Evolutionary conservation across 1,139 yeast genomes (phyloP), one percentile per base, ranked within the genome.

Genomic region (Geotrichum carabidarum): DNA sequence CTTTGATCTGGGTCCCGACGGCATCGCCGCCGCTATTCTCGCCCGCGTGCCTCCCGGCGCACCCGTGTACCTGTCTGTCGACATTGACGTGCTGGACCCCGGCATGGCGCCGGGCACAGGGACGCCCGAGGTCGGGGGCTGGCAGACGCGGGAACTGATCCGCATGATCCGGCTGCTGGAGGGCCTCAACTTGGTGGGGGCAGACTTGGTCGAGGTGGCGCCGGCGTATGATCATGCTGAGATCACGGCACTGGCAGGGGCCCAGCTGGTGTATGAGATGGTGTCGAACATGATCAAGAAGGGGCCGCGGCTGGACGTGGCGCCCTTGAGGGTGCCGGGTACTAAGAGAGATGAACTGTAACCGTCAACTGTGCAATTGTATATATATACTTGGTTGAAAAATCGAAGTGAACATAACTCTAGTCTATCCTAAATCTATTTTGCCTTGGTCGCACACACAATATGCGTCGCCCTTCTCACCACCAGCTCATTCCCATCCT

Each of bases 21-120:
- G 70, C 14, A 90, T 90, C 9, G 75, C 79, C 2, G 76, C 80
- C 37, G 74, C 74, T 44, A 83, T 84, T 17, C 74, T 80, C 15
- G 65, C 74, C 17, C 74, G 74, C 51, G 80, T 84, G 44, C 71
- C 79, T 58, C 67, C 71, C 1, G 79, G 81, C 56, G 74, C 78
- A 9, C 89, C 93, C 8, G 84, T 86, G 0, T 86, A 84, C 63
- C 72, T 86, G 43, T 81, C 87, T 11, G 84, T 86, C 36, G 94
- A 86, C 67, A 82, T 86, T 47, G 94, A 86, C 67, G 88, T 84
- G n/a, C 73, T 86, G 60, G 94, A 86, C 66, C 93, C 93, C 1
- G 88, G 85, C 1, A 78, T 82, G 62, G 88, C 90, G 2, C 85
- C 89, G 54, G 94, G 93, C 1, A 86, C 94, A 0, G 94, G 94